These are phyloP conservation scores for Delonix regia DNA, from an alignment of 306 rosid genomes.

Conservation along the genomic window DNA sequence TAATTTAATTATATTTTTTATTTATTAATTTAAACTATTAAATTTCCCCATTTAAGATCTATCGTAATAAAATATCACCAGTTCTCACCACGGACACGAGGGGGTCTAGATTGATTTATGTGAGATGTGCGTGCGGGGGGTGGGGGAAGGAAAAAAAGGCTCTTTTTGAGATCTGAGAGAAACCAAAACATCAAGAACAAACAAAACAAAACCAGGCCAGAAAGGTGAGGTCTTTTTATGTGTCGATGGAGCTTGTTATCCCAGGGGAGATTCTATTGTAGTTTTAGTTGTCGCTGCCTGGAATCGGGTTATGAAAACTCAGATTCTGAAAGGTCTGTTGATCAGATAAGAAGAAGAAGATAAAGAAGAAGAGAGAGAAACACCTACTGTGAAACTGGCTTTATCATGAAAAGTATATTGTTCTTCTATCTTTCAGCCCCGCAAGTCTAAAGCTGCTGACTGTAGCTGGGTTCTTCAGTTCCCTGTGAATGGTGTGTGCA, in stretches of 20 bases:
- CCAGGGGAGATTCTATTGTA: slow-evolving; percentile 17
- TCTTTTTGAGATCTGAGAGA: slow-evolving; percentile 47
- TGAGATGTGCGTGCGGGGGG: background rate
- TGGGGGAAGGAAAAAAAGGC: background rate
- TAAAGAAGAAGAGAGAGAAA: background rate
- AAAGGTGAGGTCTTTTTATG: slow-evolving; percentile 29
- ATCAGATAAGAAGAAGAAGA: slow-evolving; percentile 24
- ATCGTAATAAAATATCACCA: too few relatives aligned
- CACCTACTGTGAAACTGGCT: background rate
- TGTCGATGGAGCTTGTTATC: slow-evolving; percentile 34
- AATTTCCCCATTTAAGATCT: too few relatives aligned
- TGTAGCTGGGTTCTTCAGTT: background rate
- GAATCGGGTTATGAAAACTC: slow-evolving; percentile 22
- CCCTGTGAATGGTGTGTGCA: slow-evolving; percentile 4
- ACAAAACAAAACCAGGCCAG: slow-evolving; percentile 22
- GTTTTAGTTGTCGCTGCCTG: background rate
- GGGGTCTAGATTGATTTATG: too few relatives aligned
- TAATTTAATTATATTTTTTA: too few relatives aligned
- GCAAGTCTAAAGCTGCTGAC: background rate
- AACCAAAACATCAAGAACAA: slow-evolving; percentile 29
- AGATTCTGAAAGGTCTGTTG: slow-evolving; percentile 36
- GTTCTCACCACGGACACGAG: too few relatives aligned
- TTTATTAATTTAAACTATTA: too few relatives aligned
- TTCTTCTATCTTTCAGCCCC: background rate
- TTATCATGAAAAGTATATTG: background rate